Base-by-base conservation (phyloP, 331 rosid species). In the Saraca asoca region DNA sequence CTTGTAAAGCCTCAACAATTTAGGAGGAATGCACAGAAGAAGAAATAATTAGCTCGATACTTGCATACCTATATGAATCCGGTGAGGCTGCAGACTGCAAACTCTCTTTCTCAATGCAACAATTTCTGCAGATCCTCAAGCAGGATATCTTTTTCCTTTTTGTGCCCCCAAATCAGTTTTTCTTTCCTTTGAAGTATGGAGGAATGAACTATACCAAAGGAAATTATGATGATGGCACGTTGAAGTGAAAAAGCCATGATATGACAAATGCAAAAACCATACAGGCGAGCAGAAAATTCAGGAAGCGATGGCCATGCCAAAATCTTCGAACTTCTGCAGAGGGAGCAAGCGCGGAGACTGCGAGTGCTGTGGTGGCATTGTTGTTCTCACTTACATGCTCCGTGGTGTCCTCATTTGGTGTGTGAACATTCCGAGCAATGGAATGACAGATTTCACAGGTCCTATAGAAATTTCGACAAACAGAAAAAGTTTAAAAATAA, bases 401-500 rank as follows among this genome's bases (percentile, higher is more conserved):
- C 0, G 78, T 46, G 14, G 72, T 29, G 71, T 87, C 96, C 71
- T 87, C 97, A 11, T 68, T 79, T 24, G 79, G 72, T 57, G 85
- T 88, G 7, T 66, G 62, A 66, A 94, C 86, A 50, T 94, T 94
- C 16, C 79, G 87, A 2, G 99, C 99, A 16, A 86, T 44, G 12
- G 95, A 80, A 59, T 88, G 95, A 19, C 97, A 94, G 55, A 90
- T 90, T 84, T 94, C 99, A 15, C 99, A 94, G 38, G 94, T 94
- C 89, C 99, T 90, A 44, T 42, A 16, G 31, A 73, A 71, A 57
- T 63, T 55, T 33, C 43, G 59, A 53, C 68, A 38, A 34, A 72
- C 62, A 38, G 48, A 60, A 56, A 31, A 51, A 5, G 51, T 68
- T 46, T 70, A 39, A 67, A 17, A 46, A 10, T 11, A 39, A 16